Base-by-base conservation (phyloP, 2,329 filamentous ascomycete genomes). In the Paraphaeosphaeria minitans region DNA sequence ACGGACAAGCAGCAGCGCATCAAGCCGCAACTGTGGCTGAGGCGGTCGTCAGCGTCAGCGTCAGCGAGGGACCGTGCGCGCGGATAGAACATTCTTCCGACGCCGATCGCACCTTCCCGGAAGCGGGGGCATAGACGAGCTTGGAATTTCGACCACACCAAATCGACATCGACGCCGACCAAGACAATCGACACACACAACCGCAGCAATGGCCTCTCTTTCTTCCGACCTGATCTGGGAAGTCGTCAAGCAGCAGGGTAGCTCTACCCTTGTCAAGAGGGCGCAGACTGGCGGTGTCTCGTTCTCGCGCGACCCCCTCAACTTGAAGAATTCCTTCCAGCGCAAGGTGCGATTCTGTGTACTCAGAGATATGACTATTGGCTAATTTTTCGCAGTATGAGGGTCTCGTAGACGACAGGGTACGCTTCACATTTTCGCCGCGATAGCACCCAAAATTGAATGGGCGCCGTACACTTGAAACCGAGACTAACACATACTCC, bases 181-280 rank as follows among this genome's bases (percentile, higher is more conserved):
- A 54, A 60, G 37, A 66, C 67, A 31, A 31, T 68, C 66, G 61
- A 65, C 68, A 67, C 61, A 59, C 45, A 56, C 53, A 55, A 72
- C 66, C 67, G 67, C 68, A 66, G 65, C 64, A 75, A 84, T 81
- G 80, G 83, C 86, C 72, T 80, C 88, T 85, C 85, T 96, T 78
- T 96, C 93, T 80, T 82, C 89, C 78, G 93, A 97, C 83, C 86
- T 97, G 75, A 84, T 97, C 85, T 98, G 94, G 94, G 90, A 94
- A 87, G 84, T 96, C 81, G 89, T 89, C 77, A 97, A 93, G 93
- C 83, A 83, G 83, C 84, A 88, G 48, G 48, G 92, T 84, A 97
- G 96, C 84, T 83, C 92, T 79, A 97, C 85, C 87, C 89, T 97
- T 79, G 91, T 94, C 80, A 97, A 97, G 90, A 90, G 92, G 84